Evolutionary conservation across 78 protist genomes (phyloP), one percentile per base, ranked within the genome.

Genomic region (Dictyostelium firmibasis): DNA sequence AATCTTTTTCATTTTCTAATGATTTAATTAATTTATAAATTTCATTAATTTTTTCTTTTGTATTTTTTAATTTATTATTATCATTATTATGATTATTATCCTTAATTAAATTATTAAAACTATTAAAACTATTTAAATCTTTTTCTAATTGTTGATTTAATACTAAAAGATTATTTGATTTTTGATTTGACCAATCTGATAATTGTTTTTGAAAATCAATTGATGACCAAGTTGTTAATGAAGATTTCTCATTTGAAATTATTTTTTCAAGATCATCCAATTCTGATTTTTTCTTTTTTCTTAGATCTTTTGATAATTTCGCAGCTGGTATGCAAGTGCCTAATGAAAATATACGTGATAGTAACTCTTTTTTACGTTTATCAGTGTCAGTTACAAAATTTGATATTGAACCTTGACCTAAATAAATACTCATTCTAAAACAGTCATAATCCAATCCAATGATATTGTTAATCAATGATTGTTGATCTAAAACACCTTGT

Each of bases 341-440:
- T 11, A 89, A 43, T 23, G 94, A 89, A 50, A 89, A 89, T 18
- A 85, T 57, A 23, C 77, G 72, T 41, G 86, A 64, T 8, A 89
- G 14, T 50, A 89, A 67, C n/a, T 89, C 94, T 81, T 89, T 89
- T 64, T 83, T 36, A 3, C 94, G 38, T 47, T 44, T 78, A 67
- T 89, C 87, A 5, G 79, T 81, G 31, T 89, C 94, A 0, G 94
- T 89, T 23, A 70, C 84, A 69, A 89, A 89, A 67, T 89, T 89
- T 18, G 88, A 60, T 20, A 89, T 81, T 7, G 88, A 81, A 31
- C 94, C 94, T 29, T 89, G 94, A 1, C 94, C 94, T n/a, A 89
- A 25, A 67, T 89, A 89, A 16, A 89, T 85, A 70, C 94, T 79
- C 87, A 89, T 81, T 81, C 94, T 89, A 70, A 89, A 89, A 10